Evolutionary conservation across 2,329 filamentous ascomycete genomes (phyloP), one percentile per base, ranked within the genome.

Genomic region (Calonectria leucothoes): DNA sequence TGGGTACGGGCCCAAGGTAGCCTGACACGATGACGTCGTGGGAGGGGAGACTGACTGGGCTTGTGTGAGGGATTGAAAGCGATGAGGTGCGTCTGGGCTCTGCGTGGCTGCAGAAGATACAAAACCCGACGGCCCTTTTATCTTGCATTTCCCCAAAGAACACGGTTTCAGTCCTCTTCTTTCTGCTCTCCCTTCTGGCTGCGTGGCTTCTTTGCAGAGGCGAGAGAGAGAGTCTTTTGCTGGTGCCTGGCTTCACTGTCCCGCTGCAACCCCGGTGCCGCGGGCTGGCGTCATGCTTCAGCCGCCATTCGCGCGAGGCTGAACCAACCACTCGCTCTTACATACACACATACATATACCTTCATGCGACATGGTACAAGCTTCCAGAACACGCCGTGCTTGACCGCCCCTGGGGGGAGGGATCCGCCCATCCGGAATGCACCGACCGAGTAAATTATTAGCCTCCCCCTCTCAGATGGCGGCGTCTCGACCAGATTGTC

Each of bases 221-320:
- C n/a, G n/a, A n/a, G n/a, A n/a, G n/a, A n/a, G n/a, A n/a, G n/a
- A n/a, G n/a, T 42, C 25, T 15, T 33, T 29, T 52, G 33, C 39
- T 37, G 67, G 25, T 70, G 67, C 67, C 67, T 70, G 48, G 59
- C 29, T 29, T 12, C 23, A 6, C 27, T 33, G 31, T 37, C 51
- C 15, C 17, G 51, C 14, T 55, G 51, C 29, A n/a, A 55, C 55
- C 20, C 55, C 8, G n/a, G 31, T 33, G 4, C 33, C 23, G 14
- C n/a, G n/a, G 52, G 52, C 52, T 4, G 23, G 35, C n/a, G 55
- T 61, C 55, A 61, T 35, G 27, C 37, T n/a, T 45, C 49, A 59
- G 66, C 66, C 66, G 66, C 66, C 51, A 45, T 55, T 57, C 52
- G 35, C 66, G 65, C 65, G 49, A 67, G 37, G 65, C 49, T 67